Conservation (phyloP, 345 rosid genomes). For the Dipteronia dyeriana region DNA sequence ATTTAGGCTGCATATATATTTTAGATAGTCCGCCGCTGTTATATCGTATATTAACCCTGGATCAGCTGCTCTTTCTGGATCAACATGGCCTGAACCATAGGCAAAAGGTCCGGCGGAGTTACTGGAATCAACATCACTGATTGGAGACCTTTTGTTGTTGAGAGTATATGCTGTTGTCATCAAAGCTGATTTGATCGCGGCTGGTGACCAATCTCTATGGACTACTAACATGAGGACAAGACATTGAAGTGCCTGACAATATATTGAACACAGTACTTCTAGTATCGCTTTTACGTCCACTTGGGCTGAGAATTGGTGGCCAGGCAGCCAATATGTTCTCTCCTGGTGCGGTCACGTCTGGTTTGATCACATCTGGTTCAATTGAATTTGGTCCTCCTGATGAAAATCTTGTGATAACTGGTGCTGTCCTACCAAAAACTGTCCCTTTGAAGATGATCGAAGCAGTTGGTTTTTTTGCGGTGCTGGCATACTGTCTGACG, state of each 20-base stretch:
- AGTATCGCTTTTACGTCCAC: constrained; percentile 42
- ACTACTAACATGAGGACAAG: constrained; percentile 43
- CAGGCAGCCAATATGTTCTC: constrained; percentile 74
- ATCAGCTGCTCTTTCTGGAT: no score
- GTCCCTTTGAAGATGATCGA: constrained; percentile 63
- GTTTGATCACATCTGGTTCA: constrained; percentile 63
- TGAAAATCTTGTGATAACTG: constrained; percentile 69
- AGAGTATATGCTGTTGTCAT: background rate
- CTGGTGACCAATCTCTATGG: no score
- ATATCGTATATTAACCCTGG: no score
- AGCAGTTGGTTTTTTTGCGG: constrained; percentile 44
- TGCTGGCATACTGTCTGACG: constrained; percentile 43
- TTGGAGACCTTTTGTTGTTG: constrained; percentile 29
- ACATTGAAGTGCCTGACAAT: constrained; percentile 83
- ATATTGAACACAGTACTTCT: constrained; percentile 65
- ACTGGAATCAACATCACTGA: background rate
- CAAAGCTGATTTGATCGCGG: no score
- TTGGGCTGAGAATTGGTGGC: constrained; percentile 56
- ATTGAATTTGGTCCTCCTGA: constrained; percentile 72
- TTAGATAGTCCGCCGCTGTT: no score
- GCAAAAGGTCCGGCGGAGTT: no score
- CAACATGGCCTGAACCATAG: no score
- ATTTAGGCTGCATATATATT: no score
- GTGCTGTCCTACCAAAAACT: constrained; percentile 55
- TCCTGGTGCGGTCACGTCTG: constrained; percentile 81